Evolutionary conservation across 805 yeast species (phyloP), one percentile per base, ranked within the genome.

Genomic region (Monosporozyma unispora): DNA sequence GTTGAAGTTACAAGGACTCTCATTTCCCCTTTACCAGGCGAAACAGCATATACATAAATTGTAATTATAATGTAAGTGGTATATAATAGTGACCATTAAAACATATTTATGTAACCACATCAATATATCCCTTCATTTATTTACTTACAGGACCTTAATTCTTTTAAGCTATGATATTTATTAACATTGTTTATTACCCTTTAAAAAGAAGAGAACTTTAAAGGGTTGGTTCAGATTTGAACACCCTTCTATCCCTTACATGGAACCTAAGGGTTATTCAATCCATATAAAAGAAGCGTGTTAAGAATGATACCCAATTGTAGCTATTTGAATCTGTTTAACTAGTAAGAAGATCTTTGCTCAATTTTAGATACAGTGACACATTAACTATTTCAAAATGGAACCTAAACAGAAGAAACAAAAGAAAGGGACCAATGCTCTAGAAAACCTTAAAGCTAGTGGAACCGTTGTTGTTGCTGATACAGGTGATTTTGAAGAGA

Each of bases 381-480:
- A n/a, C n/a, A n/a, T n/a, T n/a, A n/a, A n/a, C n/a, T n/a, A n/a
- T n/a, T n/a, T n/a, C n/a, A n/a, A n/a, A n/a, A 56, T 63, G 48
- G 57, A 54, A 52, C 63, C 57, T 44, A 54, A 50, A 45, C 58
- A 54, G 42, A 67, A 67, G 60, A 66, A 67, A 56, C 69, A 64
- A 61, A 73, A 72, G 70, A 49, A 49, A 14, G 56, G 74, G 39
- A 39, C 5, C 5, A 79, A 81, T 75, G 85, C 97, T 50, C 78
- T 93, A 67, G 98, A 84, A 70, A 90, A 84, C 74, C 82, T 93
- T 68, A 93, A 91, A 72, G 89, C 95, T 57, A 70, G 96, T 51
- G 98, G 98, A 62, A 93, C 99, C 60, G 84, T 80, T 59, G 96
- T 93, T 66, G 99, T 93, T 67, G 87, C 99, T 58, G 99, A 93